These are phyloP conservation scores for Sporothrix curviconia DNA, from an alignment of 2,329 filamentous ascomycete species.

Conservation along the genomic window DNA sequence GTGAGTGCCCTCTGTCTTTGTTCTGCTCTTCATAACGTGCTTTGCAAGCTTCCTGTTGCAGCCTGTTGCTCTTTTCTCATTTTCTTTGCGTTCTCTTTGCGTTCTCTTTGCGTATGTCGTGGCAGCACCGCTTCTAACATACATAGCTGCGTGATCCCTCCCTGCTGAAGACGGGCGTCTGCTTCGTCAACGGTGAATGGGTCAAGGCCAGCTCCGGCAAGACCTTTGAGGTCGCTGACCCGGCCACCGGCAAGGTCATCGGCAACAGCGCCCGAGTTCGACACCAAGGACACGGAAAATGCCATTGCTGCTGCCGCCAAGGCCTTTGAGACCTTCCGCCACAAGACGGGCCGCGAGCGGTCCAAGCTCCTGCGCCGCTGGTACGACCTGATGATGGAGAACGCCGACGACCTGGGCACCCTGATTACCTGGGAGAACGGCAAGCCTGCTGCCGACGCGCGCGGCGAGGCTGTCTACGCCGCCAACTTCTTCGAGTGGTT, in stretches of 20 bases:
- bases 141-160: constrained; percentile 69
- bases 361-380: constrained; percentile 69
- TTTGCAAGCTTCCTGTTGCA: background rate
- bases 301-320: constrained; percentile 78
- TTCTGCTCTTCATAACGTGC: no score
- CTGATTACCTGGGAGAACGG: constrained; percentile 89
- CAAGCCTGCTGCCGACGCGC: constrained; percentile 71
- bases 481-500: constrained; percentile 78
- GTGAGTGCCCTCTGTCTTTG: constrained; percentile 22
- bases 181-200: constrained; percentile 92
- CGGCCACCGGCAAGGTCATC: constrained; percentile 73
- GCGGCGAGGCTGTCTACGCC: constrained; percentile 65
- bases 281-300: constrained; percentile 64
- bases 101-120: background rate
- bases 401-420: constrained; percentile 71
- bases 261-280: constrained; percentile 82
- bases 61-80: background rate
- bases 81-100: no score
- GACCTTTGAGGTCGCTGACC: constrained; percentile 86
- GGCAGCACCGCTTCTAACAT: background rate
- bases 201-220: constrained; percentile 76
- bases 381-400: constrained; percentile 74
- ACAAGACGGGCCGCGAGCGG: constrained; percentile 66
- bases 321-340: constrained; percentile 66
- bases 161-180: constrained; percentile 73